Base-by-base conservation (phyloP, 768 basidiomycete genomes). In the Naganishia friedmannii region DNA sequence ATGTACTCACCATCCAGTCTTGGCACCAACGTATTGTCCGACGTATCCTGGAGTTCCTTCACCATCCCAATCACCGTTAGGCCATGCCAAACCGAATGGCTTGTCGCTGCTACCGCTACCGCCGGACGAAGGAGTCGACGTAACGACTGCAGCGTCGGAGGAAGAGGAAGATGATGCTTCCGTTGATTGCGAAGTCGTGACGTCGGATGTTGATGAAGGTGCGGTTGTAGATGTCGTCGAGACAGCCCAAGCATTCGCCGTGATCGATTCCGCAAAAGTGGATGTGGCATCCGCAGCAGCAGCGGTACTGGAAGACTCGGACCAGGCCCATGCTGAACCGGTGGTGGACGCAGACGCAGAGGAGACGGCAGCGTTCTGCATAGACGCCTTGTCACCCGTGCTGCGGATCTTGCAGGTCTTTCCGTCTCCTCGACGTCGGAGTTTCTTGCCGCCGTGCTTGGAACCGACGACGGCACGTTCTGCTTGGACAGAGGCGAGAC, bases 11-110 rank as follows among this genome's bases (percentile, higher is more conserved):
- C 74, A 78, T 9, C 71, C 58, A 57, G 86, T 84, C 3, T 84
- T 81, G 32, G 45, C 68, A 29, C 84, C 85, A 63, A 83, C 82
- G 78, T 86, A 91, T 74, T 85, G 82, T 17, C 79, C 74, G 55
- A 92, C 83, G 56, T 84, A 79, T 39, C 77, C 71, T 15, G 76
- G 68, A 13, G 68, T 55, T 26, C 72, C 72, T 12, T 70, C 17
- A 10, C 34, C n/a, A 12, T 80, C 68, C 70, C 84, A 82, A 70
- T 86, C 82, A 66, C 85, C 84, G 68, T 87, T 85, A 45, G 88
- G 84, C 88, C 90, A 92, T 26, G 85, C 88, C 23, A 89, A 77
- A 72, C 90, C 86, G 53, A 85, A 83, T 80, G 91, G 90, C 54
- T 58, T 55, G 13, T 77, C 76, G 5, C 65, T 37, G 70, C 78